phyloP scores from a whole-genome alignment of 352 stramenopile genomes.

The Globisporangium mamillatum region DNA sequence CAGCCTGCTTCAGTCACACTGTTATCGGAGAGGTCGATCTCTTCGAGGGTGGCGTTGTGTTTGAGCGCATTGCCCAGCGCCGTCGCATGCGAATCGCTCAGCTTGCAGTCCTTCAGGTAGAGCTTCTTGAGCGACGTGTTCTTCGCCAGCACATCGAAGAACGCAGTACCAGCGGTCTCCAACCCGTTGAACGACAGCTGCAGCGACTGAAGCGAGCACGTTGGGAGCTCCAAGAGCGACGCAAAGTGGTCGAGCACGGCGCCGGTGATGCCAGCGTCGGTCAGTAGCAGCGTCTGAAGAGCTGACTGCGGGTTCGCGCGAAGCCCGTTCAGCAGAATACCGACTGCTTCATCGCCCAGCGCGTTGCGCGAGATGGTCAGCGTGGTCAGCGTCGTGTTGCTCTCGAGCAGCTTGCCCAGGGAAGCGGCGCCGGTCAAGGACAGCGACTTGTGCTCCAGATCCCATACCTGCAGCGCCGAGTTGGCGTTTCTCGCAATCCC shows the following conservation, averaged over 20 bases:
- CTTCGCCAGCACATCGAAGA: slow-evolving; percentile 53
- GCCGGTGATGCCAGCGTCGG: slow-evolving; percentile 46
- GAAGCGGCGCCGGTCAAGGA: slow-evolving; percentile 37
- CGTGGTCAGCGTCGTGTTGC: slow-evolving; percentile 39
- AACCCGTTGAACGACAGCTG: slow-evolving; percentile 74
- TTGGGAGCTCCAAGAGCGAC: slow-evolving; percentile 28
- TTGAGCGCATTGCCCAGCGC: slow-evolving; percentile 42
- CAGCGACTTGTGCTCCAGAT: slow-evolving; percentile 74
- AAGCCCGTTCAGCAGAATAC: slow-evolving; percentile 36
- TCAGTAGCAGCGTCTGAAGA: slow-evolving; percentile 41
- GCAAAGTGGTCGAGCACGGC: slow-evolving; percentile 46
- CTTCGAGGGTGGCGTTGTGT: slow-evolving; percentile 46
- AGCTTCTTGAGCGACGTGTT: slow-evolving; percentile 71
- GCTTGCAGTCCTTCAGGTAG: slow-evolving; percentile 61
- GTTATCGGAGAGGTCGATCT: slow-evolving; percentile 76
- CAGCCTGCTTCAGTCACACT: slow-evolving; percentile 33
- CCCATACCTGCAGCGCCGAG: slow-evolving; percentile 55
- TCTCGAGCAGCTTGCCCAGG: slow-evolving; percentile 50
- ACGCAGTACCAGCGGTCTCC: slow-evolving; percentile 27
- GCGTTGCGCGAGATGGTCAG: slow-evolving; percentile 66
- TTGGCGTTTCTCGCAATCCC: slow-evolving; percentile 52
- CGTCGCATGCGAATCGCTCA: slow-evolving; percentile 39
- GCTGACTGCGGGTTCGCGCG: slow-evolving; percentile 27
- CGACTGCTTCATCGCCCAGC: slow-evolving; percentile 43
- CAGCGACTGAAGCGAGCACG: slow-evolving; percentile 55